Evolutionary conservation across 352 stramenopile genomes (phyloP), one percentile per base, ranked within the genome.

Genomic region (Globisporangium spiculum): DNA sequence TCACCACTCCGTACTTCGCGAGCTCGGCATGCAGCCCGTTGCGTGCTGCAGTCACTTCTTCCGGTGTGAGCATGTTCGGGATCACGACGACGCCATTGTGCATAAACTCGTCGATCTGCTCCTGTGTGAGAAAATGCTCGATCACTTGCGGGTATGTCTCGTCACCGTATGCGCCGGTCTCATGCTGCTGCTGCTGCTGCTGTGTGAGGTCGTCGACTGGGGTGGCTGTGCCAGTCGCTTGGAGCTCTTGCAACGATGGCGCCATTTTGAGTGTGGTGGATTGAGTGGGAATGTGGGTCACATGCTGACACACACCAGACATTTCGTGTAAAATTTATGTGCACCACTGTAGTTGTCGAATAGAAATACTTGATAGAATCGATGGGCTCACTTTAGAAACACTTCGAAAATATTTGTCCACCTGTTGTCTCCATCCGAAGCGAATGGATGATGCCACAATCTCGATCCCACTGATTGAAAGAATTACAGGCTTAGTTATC

Each of bases 1-100:
- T 56, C 60, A 93, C 88, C 76, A 94, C 85, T 46, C 78, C 82
- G 66, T 94, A 91, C 69, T 82, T 83, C 60, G 76, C 68, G 32
- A 94, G 74, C 65, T 93, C 85, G 22, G 34, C 38, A 61, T 96
- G 86, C 38, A 97, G 73, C 12, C 78, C 86, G 8, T 27, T 53
- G 38, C 86, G 76, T 26, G 84, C 84, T 48, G 75, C 71, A 4
- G 71, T 72, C 62, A 97, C 74, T 58, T 93, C 83, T 1, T 86
- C 73, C 0, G 73, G 53, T 10, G 75, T 83, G 16, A 97, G 66
- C 7, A 96, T 78, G 61, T 93, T 80, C 1, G 83, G 80, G 10
- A 96, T 80, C 9, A 96, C 86, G 16, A 97, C 56, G 48, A 95
- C 82, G 34, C 88, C 90, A 30, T 80, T 71, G 8, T 76, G 65